phyloP scores from a whole-genome alignment of 2,329 filamentous ascomycete genomes.

The Hirsutella minnesotensis region DNA sequence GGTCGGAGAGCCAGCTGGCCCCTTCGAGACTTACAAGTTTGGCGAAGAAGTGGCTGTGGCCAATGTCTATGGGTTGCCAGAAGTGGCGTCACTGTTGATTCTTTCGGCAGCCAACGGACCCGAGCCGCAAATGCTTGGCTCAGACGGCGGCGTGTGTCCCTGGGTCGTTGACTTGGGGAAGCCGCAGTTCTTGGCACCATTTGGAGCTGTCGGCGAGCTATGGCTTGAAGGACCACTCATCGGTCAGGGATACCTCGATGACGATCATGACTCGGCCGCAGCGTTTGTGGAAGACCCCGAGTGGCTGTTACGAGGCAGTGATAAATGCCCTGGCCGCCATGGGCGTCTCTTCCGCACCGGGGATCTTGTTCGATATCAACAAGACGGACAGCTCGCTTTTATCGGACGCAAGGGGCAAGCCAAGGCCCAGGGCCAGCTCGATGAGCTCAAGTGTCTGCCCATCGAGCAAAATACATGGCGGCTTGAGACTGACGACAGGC shows the following conservation, averaged over 20 bases:
- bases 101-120: neutral
- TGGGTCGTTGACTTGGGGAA: conserved; percentile 9
- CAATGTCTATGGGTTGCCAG: conserved; percentile 10
- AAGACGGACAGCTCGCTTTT: conserved; percentile 21
- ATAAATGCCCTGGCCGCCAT: neutral
- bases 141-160: neutral
- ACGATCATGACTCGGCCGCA: conserved; percentile 6
- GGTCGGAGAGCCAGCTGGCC: neutral
- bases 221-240: conserved; percentile 10
- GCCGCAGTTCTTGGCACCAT: conserved; percentile 5
- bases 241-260: conserved; percentile 8
- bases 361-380: conserved; percentile 29
- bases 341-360: conserved; percentile 31
- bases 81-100: conserved; percentile 3
- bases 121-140: neutral
- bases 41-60: neutral
- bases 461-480: neutral
- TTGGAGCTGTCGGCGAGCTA: conserved; percentile 10
- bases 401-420: conserved; percentile 41
- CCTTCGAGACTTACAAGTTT: neutral
- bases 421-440: conserved; percentile 40
- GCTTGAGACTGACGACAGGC: conserved; percentile 1
- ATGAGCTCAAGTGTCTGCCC: conserved; percentile 27
- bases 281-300: conserved; percentile 10
- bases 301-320: conserved; percentile 4